Conservation (phyloP, 2,329 filamentous ascomycete genomes). For the Aspergillus spinulosporus region DNA sequence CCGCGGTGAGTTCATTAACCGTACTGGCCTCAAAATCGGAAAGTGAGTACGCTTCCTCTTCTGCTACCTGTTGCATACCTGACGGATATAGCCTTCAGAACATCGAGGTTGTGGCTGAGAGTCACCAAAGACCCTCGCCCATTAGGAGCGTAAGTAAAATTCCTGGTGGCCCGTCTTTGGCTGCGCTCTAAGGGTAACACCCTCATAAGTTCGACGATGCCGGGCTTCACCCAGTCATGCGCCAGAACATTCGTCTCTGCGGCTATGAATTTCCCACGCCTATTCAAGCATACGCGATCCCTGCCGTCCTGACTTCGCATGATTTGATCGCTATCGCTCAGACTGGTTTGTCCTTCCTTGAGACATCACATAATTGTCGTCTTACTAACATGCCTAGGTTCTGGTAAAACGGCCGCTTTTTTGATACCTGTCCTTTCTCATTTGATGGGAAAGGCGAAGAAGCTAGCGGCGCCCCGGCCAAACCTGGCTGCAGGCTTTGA, state of each 20-base stretch:
- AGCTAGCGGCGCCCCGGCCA: slow-evolving; percentile 73
- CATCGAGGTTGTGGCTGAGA: slow-evolving; percentile 54
- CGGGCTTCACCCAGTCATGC: slow-evolving; percentile 80
- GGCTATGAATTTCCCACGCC: slow-evolving; percentile 75
- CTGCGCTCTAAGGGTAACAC: neutral
- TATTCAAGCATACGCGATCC: slow-evolving; percentile 82
- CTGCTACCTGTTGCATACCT: slow-evolving; percentile 1
- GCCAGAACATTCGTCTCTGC: slow-evolving; percentile 72
- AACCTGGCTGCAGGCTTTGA: slow-evolving; percentile 58
- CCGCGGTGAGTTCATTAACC: slow-evolving; percentile 52
- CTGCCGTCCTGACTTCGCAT: slow-evolving; percentile 71
- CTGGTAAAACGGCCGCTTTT: slow-evolving; percentile 93
- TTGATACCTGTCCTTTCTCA: slow-evolving; percentile 84
- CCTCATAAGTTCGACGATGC: slow-evolving; percentile 67
- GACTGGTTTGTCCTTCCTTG: slow-evolving; percentile 63
- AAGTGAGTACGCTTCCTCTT: slow-evolving; percentile 49
- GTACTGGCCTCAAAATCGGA: slow-evolving; percentile 63
- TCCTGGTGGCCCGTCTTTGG: neutral
- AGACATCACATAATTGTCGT: too few relatives aligned
- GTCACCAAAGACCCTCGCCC: slow-evolving; percentile 49
- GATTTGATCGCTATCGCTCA: slow-evolving; percentile 90
- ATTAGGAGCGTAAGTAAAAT: slow-evolving; percentile 50
- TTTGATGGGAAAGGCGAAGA: slow-evolving; percentile 94
- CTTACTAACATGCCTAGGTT: slow-evolving; percentile 61
- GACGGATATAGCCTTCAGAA: slow-evolving; percentile 41